Evolutionary conservation across 2,329 filamentous ascomycete genomes (phyloP).

Genomic region (Aspergillus versicolor): DNA sequence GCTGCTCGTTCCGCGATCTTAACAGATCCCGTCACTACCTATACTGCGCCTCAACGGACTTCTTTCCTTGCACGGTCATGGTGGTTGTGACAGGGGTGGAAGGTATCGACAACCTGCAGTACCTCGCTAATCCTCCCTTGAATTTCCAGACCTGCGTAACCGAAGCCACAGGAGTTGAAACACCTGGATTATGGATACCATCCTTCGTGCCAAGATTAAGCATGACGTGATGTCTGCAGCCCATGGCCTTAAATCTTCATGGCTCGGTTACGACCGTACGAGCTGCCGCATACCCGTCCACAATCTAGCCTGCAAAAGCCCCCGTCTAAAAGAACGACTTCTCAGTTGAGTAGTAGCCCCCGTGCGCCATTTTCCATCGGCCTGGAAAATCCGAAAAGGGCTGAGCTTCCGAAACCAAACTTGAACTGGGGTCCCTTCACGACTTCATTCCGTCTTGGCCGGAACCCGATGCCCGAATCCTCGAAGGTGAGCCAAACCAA

Average conservation of each 20-base stretch:
- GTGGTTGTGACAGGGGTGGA: conserved; percentile 4
- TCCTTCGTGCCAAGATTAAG: conserved; percentile 9
- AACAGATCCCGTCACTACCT: too few relatives aligned
- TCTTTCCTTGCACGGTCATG: background rate
- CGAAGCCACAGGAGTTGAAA: conserved; percentile 8
- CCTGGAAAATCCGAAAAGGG: background rate
- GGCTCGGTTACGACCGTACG: background rate
- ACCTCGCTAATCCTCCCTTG: conserved; percentile 15
- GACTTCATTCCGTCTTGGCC: background rate
- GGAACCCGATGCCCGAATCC: background rate
- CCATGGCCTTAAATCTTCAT: background rate
- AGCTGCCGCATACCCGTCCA: background rate
- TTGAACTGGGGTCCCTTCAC: background rate
- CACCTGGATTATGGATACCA: background rate
- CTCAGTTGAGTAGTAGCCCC: background rate
- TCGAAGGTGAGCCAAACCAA: background rate
- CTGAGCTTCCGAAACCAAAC: background rate
- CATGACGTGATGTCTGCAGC: conserved; percentile 15
- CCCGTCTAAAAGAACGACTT: background rate
- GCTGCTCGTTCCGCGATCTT: too few relatives aligned
- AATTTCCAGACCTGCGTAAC: background rate
- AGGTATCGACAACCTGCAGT: conserved; percentile 5
- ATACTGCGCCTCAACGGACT: background rate
- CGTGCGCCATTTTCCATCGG: background rate
- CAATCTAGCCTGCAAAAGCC: background rate